Percentiles rank a stretch among this genome's conserved stretches.
phyloP scores from a whole-genome alignment of 2,329 filamentous ascomycete species.

The Penicillium olsonii region DNA sequence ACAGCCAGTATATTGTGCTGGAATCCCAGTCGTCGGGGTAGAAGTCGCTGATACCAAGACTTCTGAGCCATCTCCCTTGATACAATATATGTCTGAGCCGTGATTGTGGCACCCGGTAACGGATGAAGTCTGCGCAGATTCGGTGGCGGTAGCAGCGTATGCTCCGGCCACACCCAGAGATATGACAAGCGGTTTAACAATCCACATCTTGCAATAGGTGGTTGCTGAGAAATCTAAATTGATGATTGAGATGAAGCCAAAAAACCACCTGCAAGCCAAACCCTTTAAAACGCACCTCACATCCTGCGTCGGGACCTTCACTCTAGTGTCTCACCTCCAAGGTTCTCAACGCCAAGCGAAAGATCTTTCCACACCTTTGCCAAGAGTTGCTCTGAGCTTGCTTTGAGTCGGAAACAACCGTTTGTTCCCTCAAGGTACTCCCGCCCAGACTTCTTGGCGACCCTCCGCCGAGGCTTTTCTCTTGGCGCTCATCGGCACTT shows the following conservation, averaged over 20 bases:
- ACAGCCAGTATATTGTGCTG: slow-evolving; percentile 65
- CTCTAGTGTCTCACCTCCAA: slow-evolving; percentile 18
- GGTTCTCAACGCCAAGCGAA: slow-evolving; percentile 25
- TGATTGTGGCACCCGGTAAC: slow-evolving; percentile 58
- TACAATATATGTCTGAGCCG: slow-evolving; percentile 38
- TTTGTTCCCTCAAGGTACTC: slow-evolving; percentile 23
- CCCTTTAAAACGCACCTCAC: neutral
- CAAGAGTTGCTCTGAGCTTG: slow-evolving; percentile 8
- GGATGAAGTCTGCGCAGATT: slow-evolving; percentile 43
- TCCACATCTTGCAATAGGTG: slow-evolving; percentile 7
- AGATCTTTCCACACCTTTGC: slow-evolving; percentile 3
- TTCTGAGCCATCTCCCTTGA: slow-evolving; percentile 37
- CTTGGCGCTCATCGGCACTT: slow-evolving; percentile 15
- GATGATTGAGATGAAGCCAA: neutral
- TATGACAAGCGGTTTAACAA: slow-evolving; percentile 11
- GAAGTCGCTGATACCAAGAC: slow-evolving; percentile 44
- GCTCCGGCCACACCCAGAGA: slow-evolving; percentile 15
- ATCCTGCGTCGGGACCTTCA: neutral
- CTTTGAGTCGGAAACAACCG: slow-evolving; percentile 1
- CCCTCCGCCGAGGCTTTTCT: slow-evolving; percentile 16
- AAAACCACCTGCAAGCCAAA: neutral
- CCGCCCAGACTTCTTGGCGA: slow-evolving; percentile 21
- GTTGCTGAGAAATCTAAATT: neutral
- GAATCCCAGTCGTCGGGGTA: slow-evolving; percentile 58
- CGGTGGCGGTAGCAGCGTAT: slow-evolving; percentile 30